phyloP scores from a whole-genome alignment of 78 protist genomes.

The Dictyostelium purpureum region DNA sequence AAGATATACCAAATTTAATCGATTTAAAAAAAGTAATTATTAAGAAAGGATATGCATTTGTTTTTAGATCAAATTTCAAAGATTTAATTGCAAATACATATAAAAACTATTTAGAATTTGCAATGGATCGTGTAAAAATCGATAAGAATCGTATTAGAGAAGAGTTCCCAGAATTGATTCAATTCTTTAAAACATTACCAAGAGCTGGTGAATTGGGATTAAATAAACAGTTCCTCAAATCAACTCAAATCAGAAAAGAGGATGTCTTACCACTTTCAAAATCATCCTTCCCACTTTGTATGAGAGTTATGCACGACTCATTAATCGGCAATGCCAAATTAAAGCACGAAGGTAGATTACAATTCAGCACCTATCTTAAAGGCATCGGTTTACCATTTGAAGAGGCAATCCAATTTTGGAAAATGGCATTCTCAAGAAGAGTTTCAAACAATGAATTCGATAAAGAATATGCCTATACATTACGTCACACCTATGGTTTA shows the following conservation, averaged over 20 bases:
- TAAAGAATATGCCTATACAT: slow-evolving; percentile 84
- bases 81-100: slow-evolving; percentile 5
- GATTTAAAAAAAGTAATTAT: slow-evolving; percentile 4
- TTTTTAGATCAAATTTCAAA: neutral
- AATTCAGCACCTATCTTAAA: slow-evolving; percentile 91
- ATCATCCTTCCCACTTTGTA: slow-evolving; percentile 91
- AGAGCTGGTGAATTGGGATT: neutral
- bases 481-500: slow-evolving; percentile 93
- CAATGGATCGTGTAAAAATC: neutral
- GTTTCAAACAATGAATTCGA: slow-evolving; percentile 87
- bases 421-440: slow-evolving; percentile 67
- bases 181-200: slow-evolving; percentile 29
- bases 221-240: no score
- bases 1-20: slow-evolving; percentile 41
- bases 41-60: slow-evolving; percentile 15
- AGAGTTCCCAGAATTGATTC: neutral
- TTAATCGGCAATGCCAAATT: slow-evolving; percentile 70
- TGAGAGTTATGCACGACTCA: slow-evolving; percentile 78
- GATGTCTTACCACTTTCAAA: slow-evolving; percentile 45
- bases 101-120: slow-evolving; percentile 2
- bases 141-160: neutral
- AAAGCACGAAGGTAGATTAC: slow-evolving; percentile 89
- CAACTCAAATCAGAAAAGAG: neutral
- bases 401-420: slow-evolving; percentile 91
- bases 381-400: slow-evolving; percentile 90